Evolutionary conservation across 225 moss, liverwort and hornwort species (phyloP).

Genomic region (Sphagnum contortum): DNA sequence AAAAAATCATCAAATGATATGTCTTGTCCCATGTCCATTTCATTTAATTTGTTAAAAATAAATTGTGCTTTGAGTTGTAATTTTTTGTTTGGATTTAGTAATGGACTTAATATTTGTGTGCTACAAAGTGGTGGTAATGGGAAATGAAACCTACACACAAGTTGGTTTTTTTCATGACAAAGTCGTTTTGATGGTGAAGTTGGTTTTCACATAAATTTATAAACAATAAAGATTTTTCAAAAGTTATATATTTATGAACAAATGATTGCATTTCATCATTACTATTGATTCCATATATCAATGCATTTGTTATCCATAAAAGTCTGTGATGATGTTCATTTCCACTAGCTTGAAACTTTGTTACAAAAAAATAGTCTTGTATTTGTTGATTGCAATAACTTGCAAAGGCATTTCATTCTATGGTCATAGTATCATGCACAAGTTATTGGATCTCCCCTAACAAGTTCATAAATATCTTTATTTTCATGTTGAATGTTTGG

Average conservation of each 20-base stretch:
- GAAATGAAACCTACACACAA: neutral
- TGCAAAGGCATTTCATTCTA: neutral
- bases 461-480: too few relatives aligned
- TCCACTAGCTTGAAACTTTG: neutral
- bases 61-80: neutral
- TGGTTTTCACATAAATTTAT: neutral
- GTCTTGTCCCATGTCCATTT: neutral
- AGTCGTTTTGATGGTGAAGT: neutral
- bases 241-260: neutral
- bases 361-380: neutral
- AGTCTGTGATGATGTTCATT: neutral
- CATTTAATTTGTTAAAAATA: neutral
- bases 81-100: neutral
- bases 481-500: too few relatives aligned
- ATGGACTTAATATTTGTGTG: neutral
- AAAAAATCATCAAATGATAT: neutral
- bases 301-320: neutral
- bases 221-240: neutral
- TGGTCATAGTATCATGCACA: slow-evolving; percentile 1
- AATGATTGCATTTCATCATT: neutral
- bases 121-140: neutral
- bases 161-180: neutral
- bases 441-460: neutral
- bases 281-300: neutral
- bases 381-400: neutral